These are phyloP conservation scores for Mucor piriformis DNA, from an alignment of 371 early-diverging fungal species.

Conservation along the genomic window DNA sequence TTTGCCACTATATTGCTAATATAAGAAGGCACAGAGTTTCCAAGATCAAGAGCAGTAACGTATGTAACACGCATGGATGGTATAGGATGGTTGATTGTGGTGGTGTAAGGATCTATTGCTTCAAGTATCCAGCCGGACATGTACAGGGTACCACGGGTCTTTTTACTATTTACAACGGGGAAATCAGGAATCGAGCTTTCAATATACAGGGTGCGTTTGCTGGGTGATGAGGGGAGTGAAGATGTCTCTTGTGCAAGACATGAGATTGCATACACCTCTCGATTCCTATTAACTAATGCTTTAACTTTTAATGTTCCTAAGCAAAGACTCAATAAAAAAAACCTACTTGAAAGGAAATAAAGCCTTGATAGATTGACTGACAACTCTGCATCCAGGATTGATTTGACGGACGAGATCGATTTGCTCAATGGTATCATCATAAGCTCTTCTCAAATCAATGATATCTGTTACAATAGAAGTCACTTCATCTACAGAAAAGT, in stretches of 20 bases:
- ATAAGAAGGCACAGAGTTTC: constrained; percentile 53
- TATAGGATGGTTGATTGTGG: constrained; percentile 58
- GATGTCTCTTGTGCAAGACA: constrained; percentile 41
- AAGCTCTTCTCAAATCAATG: constrained; percentile 36
- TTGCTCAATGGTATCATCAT: constrained; percentile 53
- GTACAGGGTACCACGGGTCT: constrained; percentile 44
- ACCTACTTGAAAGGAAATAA: constrained; percentile 61
- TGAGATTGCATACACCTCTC: constrained; percentile 39
- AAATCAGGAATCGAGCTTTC: constrained; percentile 42
- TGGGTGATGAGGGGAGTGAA: constrained; percentile 18
- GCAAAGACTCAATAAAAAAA: too few species aligned
- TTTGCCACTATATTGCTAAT: constrained; percentile 54
- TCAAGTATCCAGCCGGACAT: constrained; percentile 65
- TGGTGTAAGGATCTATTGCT: constrained; percentile 60
- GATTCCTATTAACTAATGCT: neutral
- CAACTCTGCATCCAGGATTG: constrained; percentile 44
- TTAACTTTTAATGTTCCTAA: too few species aligned
- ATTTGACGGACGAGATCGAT: constrained; percentile 38
- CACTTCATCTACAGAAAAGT: constrained; percentile 61
- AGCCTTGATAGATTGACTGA: constrained; percentile 51
- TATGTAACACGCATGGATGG: constrained; percentile 59
- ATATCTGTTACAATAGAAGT: constrained; percentile 54
- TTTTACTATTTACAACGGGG: constrained; percentile 26
- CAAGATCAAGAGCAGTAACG: constrained; percentile 56
- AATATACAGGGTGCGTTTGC: constrained; percentile 38